Evolutionary conservation across 352 stramenopile genomes (phyloP).

Genomic region (Stramenopiles sp.): DNA sequence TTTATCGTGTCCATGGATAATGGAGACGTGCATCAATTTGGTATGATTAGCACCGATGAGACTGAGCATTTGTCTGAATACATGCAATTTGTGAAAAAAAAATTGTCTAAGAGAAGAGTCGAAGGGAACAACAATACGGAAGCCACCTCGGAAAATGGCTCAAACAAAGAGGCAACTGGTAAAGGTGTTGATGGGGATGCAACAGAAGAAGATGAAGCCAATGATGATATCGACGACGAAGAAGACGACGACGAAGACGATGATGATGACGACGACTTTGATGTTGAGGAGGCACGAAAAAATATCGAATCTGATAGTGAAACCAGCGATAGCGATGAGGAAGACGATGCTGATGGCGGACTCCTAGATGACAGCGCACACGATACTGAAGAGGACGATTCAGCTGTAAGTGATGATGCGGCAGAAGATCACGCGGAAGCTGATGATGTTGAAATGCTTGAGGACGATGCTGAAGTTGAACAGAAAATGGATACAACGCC

Average conservation of each 20-base stretch:
- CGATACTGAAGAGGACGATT: too few species aligned
- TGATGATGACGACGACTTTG: background rate
- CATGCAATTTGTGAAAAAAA: constrained; percentile 2
- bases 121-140: background rate
- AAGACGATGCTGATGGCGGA: background rate
- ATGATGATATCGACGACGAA: background rate
- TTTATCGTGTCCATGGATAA: constrained; percentile 4
- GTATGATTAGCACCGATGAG: constrained; percentile 3
- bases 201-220: background rate
- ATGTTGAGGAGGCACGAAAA: background rate
- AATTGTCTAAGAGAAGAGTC: background rate
- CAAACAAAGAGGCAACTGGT: background rate
- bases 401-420: background rate
- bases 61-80: background rate
- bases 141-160: background rate
- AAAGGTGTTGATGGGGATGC: background rate
- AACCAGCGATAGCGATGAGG: background rate
- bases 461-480: background rate
- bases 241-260: background rate
- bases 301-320: background rate
- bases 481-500: background rate
- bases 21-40: constrained; percentile 5
- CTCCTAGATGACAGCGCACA: background rate
- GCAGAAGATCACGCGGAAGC: background rate
- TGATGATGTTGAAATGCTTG: too few species aligned